A percentile compares a stretch with the other conserved stretches of the same genome.
Evolutionary conservation across 495 filamentous ascomycete genomes (phyloP).

Genomic region (Neurospora intermedia): DNA sequence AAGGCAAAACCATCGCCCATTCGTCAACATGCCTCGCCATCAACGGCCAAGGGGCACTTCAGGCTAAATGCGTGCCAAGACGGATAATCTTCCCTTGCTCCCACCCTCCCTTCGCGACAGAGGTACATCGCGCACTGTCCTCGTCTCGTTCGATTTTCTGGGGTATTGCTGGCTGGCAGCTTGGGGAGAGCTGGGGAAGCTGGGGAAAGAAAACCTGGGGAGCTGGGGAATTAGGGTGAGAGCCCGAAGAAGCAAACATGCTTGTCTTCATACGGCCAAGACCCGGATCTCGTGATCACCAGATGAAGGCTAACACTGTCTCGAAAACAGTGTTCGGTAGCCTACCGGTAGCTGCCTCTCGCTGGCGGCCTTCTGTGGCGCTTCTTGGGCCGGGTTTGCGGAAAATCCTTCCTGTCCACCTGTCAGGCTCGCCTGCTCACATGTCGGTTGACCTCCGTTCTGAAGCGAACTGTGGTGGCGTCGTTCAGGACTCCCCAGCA

Average conservation of each 20-base stretch:
- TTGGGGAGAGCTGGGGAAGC: background rate
- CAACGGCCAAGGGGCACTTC: constrained; percentile 4
- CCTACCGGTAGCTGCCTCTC: background rate
- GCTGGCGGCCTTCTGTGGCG: background rate
- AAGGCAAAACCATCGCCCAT: background rate
- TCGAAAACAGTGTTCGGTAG: background rate
- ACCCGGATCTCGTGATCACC: background rate
- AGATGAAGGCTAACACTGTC: background rate
- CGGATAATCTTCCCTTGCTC: constrained; percentile 11
- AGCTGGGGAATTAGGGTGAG: background rate
- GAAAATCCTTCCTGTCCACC: background rate
- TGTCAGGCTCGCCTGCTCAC: background rate
- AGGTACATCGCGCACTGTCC: background rate
- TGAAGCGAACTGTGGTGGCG: background rate
- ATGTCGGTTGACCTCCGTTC: background rate
- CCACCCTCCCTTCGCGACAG: background rate
- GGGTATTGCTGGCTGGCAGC: background rate
- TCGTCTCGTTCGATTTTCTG: background rate
- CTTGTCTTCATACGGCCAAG: background rate
- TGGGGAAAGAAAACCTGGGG: background rate
- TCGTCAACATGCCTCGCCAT: background rate
- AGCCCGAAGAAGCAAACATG: background rate
- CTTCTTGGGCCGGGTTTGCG: background rate
- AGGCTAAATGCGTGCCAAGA: constrained; percentile 20
- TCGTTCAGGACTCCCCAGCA: background rate